phyloP scores from a whole-genome alignment of 164 flowering plant genomes.

The Piper betle region DNA sequence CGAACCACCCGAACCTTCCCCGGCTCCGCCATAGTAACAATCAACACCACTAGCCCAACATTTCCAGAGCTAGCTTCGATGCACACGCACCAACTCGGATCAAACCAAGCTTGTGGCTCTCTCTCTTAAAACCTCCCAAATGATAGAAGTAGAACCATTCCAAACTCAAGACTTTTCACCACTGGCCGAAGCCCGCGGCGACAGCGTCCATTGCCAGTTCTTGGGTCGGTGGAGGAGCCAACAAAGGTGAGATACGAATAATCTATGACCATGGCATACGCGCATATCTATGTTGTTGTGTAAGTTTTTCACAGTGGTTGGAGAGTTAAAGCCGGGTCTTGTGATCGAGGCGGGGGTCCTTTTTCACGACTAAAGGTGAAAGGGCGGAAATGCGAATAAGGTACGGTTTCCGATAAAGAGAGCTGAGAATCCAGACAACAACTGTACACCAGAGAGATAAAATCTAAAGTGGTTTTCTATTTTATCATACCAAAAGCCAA shows the following conservation, averaged over 20 bases:
- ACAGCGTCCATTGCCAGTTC: not conserved
- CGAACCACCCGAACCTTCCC: conserved; percentile 38
- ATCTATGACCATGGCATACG: not conserved
- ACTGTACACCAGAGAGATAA: not conserved
- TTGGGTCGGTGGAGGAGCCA: not conserved
- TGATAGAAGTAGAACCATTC: not conserved
- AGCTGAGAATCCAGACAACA: not conserved
- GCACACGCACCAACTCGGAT: no score
- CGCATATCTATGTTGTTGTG: no score
- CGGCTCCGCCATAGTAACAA: conserved; percentile 28
- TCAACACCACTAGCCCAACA: not conserved
- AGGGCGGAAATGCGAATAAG: not conserved
- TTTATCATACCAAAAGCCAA: not conserved
- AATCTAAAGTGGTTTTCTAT: not conserved
- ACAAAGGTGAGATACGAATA: not conserved
- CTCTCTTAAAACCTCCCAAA: no score
- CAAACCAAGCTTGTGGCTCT: not conserved
- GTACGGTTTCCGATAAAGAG: not conserved
- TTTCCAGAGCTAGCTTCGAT: no score
- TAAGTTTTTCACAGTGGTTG: no score
- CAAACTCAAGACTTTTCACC: not conserved
- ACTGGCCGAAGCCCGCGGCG: not conserved
- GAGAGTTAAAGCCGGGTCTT: not conserved
- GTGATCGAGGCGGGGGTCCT: not conserved
- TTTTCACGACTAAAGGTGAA: not conserved